Conservation (phyloP, 2,329 filamentous ascomycete species). For the Dothideomycetes sp. region DNA sequence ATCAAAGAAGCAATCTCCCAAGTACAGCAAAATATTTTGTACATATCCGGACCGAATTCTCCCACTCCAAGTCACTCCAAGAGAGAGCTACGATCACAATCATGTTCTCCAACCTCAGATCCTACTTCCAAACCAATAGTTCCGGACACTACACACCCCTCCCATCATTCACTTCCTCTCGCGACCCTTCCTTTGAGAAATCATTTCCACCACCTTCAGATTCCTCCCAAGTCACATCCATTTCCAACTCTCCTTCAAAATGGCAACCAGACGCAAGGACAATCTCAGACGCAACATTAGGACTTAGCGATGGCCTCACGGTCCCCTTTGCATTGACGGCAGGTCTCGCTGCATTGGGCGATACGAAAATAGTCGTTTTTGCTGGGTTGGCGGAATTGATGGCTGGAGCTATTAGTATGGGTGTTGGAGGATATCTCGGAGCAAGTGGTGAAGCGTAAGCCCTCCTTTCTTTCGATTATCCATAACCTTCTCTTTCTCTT, state of each 20-base stretch:
- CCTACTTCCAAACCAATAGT: neutral
- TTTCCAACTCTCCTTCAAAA: neutral
- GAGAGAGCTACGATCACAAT: too few relatives aligned
- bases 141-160: slow-evolving; percentile 4
- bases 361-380: slow-evolving; percentile 32
- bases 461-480: neutral
- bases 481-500: neutral
- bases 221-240: slow-evolving; percentile 3
- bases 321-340: slow-evolving; percentile 37
- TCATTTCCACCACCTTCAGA: neutral
- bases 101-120: slow-evolving; percentile 3
- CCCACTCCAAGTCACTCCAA: too few relatives aligned
- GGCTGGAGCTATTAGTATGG: slow-evolving; percentile 35
- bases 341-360: slow-evolving; percentile 32
- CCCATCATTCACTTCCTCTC: neutral
- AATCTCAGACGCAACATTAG: slow-evolving; percentile 37
- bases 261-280: slow-evolving; percentile 28
- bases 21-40: too few relatives aligned
- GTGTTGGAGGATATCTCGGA: slow-evolving; percentile 35
- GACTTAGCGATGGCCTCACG: slow-evolving; percentile 34
- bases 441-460: slow-evolving; percentile 41
- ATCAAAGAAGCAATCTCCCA: too few relatives aligned
- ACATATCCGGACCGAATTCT: too few relatives aligned
- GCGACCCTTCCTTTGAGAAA: slow-evolving; percentile 1
- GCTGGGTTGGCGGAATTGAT: slow-evolving; percentile 34